Evolutionary conservation across 257 asterid species (phyloP).

Genomic region (Plantago elongata): DNA sequence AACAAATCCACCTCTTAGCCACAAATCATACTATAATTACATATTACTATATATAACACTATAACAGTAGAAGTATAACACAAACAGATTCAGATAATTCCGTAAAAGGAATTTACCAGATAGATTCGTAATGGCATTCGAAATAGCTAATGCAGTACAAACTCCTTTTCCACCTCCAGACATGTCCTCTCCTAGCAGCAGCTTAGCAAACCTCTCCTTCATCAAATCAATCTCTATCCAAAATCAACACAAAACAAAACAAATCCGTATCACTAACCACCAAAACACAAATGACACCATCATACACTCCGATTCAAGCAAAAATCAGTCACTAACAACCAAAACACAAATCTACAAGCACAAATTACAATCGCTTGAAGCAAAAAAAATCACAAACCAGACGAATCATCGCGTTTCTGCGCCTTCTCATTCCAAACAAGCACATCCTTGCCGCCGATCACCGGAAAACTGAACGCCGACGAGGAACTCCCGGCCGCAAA

Average conservation of each 20-base stretch:
- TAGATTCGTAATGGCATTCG: constrained; percentile 91
- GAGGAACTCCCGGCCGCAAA: constrained; percentile 41
- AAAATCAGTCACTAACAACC: constrained; percentile 28
- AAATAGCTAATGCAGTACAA: constrained; percentile 87
- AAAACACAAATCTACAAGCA: not conserved
- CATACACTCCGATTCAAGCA: not conserved
- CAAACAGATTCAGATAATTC: not conserved
- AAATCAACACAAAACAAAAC: not conserved
- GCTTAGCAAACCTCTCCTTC: constrained; percentile 93
- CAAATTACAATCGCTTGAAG: not conserved
- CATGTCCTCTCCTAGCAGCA: constrained; percentile 98
- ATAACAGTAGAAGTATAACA: not conserved
- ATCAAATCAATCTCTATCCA: constrained; percentile 70
- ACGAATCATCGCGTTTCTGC: constrained; percentile 47
- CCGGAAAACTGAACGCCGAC: constrained; percentile 63
- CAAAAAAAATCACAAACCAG: constrained; percentile 43
- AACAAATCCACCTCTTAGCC: not conserved
- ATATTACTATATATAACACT: not conserved
- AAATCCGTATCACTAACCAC: not conserved
- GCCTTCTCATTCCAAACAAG: constrained; percentile 59
- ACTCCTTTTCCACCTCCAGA: constrained; percentile 99
- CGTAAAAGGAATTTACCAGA: constrained; percentile 46
- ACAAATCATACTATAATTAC: not conserved
- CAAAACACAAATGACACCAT: not conserved
- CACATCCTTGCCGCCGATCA: constrained; percentile 63